Evolutionary conservation across 192 early-diverging fungal species (phyloP).

Genomic region (Rhizophagus clarus): DNA sequence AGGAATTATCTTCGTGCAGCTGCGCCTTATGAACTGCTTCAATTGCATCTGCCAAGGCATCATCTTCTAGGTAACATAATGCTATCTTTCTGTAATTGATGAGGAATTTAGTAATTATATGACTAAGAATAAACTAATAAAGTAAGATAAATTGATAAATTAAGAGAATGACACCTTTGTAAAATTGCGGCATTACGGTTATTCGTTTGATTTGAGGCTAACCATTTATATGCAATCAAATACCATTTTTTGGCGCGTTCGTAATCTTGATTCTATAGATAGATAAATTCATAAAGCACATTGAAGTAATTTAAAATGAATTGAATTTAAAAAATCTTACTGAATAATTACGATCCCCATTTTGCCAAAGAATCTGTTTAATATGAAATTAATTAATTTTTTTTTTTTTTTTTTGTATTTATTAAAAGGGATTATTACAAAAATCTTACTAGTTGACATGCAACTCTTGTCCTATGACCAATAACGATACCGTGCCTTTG

Average conservation of each 20-base stretch:
- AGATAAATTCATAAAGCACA: not conserved
- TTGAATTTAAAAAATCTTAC: conserved; percentile 2
- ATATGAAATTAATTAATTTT: not conserved
- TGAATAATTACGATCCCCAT: conserved; percentile 22
- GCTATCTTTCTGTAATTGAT: conserved; percentile 31
- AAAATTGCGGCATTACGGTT: conserved; percentile 27
- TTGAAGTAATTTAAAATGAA: not conserved
- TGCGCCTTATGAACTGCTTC: conserved; percentile 24
- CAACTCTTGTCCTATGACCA: conserved; percentile 13
- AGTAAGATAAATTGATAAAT: not conserved
- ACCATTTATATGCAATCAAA: conserved; percentile 21
- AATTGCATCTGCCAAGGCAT: conserved; percentile 23
- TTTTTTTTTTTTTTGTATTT: not conserved
- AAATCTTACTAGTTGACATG: conserved; percentile 25
- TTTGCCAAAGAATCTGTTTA: conserved; percentile 32
- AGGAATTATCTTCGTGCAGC: conserved; percentile 23
- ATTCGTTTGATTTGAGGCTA: conserved; percentile 16
- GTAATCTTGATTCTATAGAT: conserved; percentile 14
- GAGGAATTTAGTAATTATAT: not conserved
- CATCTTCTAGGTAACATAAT: conserved; percentile 27
- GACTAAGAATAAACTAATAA: not conserved
- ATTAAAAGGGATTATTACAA: not conserved
- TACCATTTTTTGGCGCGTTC: conserved; percentile 25
- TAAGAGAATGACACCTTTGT: conserved; percentile 22
- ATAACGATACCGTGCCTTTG: conserved; percentile 28